phyloP scores from a whole-genome alignment of 2,329 filamentous ascomycete genomes.

The Aureobasidium sp. region DNA sequence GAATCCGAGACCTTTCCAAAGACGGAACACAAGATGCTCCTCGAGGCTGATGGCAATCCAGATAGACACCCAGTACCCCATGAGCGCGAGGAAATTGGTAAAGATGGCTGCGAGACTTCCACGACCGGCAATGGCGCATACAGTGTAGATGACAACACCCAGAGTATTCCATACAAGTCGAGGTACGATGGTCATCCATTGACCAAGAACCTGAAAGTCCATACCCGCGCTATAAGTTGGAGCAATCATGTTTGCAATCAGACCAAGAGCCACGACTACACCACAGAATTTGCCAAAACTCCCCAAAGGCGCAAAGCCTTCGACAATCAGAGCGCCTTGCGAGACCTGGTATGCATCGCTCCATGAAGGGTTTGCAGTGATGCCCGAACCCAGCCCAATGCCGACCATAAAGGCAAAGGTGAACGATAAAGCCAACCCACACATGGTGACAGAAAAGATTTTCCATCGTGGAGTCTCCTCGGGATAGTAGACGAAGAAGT shows the following conservation, averaged over 20 bases:
- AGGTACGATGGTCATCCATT: constrained; percentile 51
- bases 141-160: constrained; percentile 55
- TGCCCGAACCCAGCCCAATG: constrained; percentile 55
- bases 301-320: constrained; percentile 52
- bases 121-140: constrained; percentile 58
- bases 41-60: constrained; percentile 57
- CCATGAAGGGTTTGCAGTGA: constrained; percentile 48
- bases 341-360: constrained; percentile 50
- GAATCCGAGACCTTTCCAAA: constrained; percentile 40
- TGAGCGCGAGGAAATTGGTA: constrained; percentile 61
- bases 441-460: constrained; percentile 51
- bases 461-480: constrained; percentile 44
- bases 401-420: constrained; percentile 56
- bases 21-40: constrained; percentile 57
- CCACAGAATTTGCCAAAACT: constrained; percentile 61
- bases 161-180: constrained; percentile 59
- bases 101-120: constrained; percentile 57
- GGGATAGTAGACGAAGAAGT: constrained; percentile 63
- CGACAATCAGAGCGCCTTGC: constrained; percentile 58
- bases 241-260: constrained; percentile 60
- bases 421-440: constrained; percentile 52
- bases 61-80: constrained; percentile 64
- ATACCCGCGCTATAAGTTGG: constrained; percentile 59
- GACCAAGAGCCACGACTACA: constrained; percentile 56
- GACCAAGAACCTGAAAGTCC: constrained; percentile 61